phyloP scores from a whole-genome alignment of 2,329 filamentous ascomycete genomes.

The Keithomyces neogunnii region DNA sequence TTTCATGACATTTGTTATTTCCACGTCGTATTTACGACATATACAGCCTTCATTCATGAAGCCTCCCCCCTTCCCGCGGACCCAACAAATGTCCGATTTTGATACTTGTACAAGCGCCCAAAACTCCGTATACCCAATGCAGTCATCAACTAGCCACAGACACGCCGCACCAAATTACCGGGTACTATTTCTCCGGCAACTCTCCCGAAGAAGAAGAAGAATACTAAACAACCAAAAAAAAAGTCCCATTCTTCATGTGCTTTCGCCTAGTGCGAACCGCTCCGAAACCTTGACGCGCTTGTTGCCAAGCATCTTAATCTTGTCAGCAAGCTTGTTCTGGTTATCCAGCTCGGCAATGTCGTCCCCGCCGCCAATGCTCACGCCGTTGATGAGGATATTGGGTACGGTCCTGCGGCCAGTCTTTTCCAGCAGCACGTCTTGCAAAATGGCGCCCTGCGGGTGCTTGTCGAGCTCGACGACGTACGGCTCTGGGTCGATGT shows the following conservation, averaged over 20 bases:
- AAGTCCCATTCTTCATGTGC: neutral
- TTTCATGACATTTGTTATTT: too few relatives aligned
- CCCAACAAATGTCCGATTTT: neutral
- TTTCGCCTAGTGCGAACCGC: constrained; percentile 23
- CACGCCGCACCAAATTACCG: neutral
- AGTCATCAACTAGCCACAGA: neutral
- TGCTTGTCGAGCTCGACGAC: constrained; percentile 89
- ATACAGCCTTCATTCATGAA: too few relatives aligned
- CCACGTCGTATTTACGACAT: too few relatives aligned
- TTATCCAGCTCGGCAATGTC: constrained; percentile 68
- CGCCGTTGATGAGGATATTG: constrained; percentile 81
- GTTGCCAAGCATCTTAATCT: constrained; percentile 64
- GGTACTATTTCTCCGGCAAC: too few relatives aligned
- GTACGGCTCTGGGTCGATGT: constrained; percentile 70
- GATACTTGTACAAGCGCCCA: neutral
- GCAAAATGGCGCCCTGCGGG: constrained; percentile 62
- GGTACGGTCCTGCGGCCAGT: constrained; percentile 84
- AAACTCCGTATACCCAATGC: neutral
- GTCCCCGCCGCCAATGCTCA: constrained; percentile 84
- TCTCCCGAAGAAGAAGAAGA: neutral
- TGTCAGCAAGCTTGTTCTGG: constrained; percentile 58
- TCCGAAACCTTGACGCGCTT: constrained; percentile 51
- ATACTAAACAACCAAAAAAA: neutral
- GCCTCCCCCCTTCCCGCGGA: too few relatives aligned
- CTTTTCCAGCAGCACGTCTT: constrained; percentile 60